Evolutionary conservation across 495 filamentous ascomycete species (phyloP).

Genomic region (Daldinia caldariorum): DNA sequence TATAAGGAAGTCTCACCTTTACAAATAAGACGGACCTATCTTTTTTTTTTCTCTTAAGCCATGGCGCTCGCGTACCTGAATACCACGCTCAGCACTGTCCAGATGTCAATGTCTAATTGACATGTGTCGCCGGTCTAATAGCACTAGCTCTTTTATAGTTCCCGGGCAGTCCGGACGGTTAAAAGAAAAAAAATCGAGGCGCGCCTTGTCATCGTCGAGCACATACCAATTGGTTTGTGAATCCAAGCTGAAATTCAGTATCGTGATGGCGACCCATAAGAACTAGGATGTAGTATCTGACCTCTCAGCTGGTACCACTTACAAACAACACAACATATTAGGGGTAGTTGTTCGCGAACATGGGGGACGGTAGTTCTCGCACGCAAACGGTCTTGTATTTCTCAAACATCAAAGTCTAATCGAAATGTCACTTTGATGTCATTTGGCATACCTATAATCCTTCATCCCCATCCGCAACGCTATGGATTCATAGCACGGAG

Average conservation of each 20-base stretch:
- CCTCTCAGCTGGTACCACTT: conserved; percentile 29
- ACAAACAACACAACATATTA: background rate
- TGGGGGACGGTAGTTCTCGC: conserved; percentile 20
- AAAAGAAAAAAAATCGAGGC: conserved; percentile 16
- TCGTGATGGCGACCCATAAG: conserved; percentile 25
- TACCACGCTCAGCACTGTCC: conserved; percentile 10
- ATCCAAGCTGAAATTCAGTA: conserved; percentile 22
- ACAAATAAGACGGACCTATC: background rate
- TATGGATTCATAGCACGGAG: conserved; percentile 24
- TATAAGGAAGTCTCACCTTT: background rate
- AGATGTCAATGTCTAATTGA: conserved; percentile 34
- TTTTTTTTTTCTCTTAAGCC: conserved; percentile 22
- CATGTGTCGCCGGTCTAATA: conserved; percentile 25
- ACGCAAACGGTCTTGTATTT: conserved; percentile 8
- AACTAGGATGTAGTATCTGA: conserved; percentile 15
- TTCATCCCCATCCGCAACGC: conserved; percentile 33
- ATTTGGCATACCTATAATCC: conserved; percentile 31
- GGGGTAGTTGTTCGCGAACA: conserved; percentile 28
- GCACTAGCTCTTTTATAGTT: conserved; percentile 17
- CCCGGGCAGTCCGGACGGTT: conserved; percentile 34
- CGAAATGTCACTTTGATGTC: conserved; percentile 32
- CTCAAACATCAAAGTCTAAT: background rate
- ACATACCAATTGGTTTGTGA: conserved; percentile 17
- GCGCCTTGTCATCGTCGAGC: conserved; percentile 15
- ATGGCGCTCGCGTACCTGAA: conserved; percentile 31